These are phyloP conservation scores for Stagonosporopsis chrysanthemi DNA, from an alignment of 2,329 filamentous ascomycete species.

Conservation along the genomic window DNA sequence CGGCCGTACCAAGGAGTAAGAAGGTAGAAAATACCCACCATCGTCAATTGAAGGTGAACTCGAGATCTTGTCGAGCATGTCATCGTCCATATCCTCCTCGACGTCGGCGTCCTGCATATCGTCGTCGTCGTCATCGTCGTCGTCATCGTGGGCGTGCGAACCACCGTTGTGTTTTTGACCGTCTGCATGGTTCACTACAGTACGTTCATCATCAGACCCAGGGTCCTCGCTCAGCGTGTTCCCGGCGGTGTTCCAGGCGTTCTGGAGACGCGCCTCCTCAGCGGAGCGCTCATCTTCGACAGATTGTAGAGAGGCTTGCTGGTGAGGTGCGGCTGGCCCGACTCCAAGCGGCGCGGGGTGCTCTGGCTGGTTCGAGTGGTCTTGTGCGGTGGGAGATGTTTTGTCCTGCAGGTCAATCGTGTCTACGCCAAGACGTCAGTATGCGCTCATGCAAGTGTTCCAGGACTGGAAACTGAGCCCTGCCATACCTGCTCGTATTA, in stretches of 20 bases:
- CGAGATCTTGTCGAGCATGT: slow-evolving; percentile 98
- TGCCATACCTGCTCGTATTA: slow-evolving; percentile 62
- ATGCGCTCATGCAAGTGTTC: slow-evolving; percentile 8
- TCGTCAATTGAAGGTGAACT: slow-evolving; percentile 99
- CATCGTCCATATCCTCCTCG: slow-evolving; percentile 80
- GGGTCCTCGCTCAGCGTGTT: slow-evolving; percentile 51
- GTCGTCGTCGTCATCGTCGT: slow-evolving; percentile 51
- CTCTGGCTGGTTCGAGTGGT: slow-evolving; percentile 69
- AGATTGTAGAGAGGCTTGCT: slow-evolving; percentile 83
- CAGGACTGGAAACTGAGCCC: background rate
- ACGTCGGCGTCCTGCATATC: slow-evolving; percentile 69
- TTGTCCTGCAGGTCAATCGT: slow-evolving; percentile 94
- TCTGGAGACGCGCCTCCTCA: slow-evolving; percentile 73
- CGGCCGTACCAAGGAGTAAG: slow-evolving; percentile 48
- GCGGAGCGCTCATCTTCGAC: slow-evolving; percentile 76
- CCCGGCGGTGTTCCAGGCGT: slow-evolving; percentile 56
- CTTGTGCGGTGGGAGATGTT: slow-evolving; percentile 81
- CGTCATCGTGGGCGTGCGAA: slow-evolving; percentile 39
- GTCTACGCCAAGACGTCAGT: slow-evolving; percentile 64
- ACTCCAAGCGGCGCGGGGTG: slow-evolving; percentile 60
- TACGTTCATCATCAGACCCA: slow-evolving; percentile 67
- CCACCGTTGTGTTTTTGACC: slow-evolving; percentile 46
- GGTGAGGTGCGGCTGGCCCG: slow-evolving; percentile 75
- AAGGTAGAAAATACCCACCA: slow-evolving; percentile 76
- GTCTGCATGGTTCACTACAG: slow-evolving; percentile 29